These are phyloP conservation scores for Oxyria digyna DNA, from an alignment of 148 eudicot genomes.

Conservation along the genomic window DNA sequence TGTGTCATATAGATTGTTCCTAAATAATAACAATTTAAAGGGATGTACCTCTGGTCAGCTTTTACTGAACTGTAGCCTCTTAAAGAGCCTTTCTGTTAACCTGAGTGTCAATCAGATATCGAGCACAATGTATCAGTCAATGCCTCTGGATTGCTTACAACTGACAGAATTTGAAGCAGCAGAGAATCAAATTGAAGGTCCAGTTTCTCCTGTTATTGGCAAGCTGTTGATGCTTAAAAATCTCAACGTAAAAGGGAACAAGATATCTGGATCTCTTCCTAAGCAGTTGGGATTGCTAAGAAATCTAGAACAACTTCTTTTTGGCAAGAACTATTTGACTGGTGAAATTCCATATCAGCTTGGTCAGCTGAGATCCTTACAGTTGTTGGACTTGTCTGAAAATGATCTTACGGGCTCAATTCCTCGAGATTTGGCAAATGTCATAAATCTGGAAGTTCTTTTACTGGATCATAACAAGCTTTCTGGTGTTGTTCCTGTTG, in stretches of 20 bases:
- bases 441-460: conserved; percentile 22
- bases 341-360: conserved; percentile 28
- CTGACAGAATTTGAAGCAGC: conserved; percentile 37
- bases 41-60: conserved; percentile 24
- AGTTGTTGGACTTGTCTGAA: conserved; percentile 28
- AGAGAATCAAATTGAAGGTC: conserved; percentile 29
- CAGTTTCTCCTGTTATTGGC: conserved; percentile 23
- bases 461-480: conserved; percentile 35
- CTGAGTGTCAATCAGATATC: conserved; percentile 34
- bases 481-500: conserved; percentile 35
- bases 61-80: conserved; percentile 22
- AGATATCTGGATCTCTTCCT: conserved; percentile 33
- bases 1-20: conserved; percentile 17
- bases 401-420: conserved; percentile 32
- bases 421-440: conserved; percentile 30
- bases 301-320: conserved; percentile 17
- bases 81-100: conserved; percentile 31
- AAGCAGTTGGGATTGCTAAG: conserved; percentile 24
- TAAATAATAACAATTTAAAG: conserved; percentile 30
- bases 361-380: conserved; percentile 25
- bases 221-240: conserved; percentile 22
- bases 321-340: conserved; percentile 29
- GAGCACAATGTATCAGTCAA: conserved; percentile 19
- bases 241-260: conserved; percentile 27
- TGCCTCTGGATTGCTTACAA: conserved; percentile 25